phyloP scores from a whole-genome alignment of 2,329 filamentous ascomycete genomes.

The Stromatinia cepivora region DNA sequence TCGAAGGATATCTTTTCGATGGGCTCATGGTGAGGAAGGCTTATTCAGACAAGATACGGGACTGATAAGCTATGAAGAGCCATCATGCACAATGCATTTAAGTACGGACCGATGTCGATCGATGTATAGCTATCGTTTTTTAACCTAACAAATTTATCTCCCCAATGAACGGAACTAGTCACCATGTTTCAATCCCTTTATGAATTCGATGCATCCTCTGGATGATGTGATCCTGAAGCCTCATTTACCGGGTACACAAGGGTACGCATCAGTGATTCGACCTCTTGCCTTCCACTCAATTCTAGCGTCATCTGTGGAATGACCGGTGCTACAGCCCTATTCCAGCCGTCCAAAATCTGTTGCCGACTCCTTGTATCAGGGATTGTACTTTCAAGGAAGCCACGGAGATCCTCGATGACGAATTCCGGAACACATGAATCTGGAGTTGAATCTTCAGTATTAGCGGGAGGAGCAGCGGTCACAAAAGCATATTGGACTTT shows the following conservation, averaged over 20 bases:
- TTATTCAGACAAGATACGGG: neutral
- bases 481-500: conserved; percentile 12
- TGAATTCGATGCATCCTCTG: neutral
- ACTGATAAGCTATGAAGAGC: neutral
- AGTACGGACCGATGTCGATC: too few relatives aligned
- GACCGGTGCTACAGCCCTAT: neutral
- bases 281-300: neutral
- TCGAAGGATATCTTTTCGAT: neutral
- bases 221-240: too few relatives aligned
- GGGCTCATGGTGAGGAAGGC: neutral
- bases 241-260: neutral
- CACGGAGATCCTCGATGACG: conserved; percentile 4
- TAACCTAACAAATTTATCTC: neutral
- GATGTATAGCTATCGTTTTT: neutral
- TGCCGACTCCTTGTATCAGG: neutral
- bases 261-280: conserved; percentile 14
- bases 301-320: neutral
- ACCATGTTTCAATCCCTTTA: neutral
- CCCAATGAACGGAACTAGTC: neutral
- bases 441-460: neutral
- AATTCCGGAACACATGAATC: neutral
- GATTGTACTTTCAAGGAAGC: neutral
- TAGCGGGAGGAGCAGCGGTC: neutral
- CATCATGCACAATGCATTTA: neutral
- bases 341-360: neutral